Conservation (phyloP, 768 basidiomycete species). For the Exidia glandulosa region DNA sequence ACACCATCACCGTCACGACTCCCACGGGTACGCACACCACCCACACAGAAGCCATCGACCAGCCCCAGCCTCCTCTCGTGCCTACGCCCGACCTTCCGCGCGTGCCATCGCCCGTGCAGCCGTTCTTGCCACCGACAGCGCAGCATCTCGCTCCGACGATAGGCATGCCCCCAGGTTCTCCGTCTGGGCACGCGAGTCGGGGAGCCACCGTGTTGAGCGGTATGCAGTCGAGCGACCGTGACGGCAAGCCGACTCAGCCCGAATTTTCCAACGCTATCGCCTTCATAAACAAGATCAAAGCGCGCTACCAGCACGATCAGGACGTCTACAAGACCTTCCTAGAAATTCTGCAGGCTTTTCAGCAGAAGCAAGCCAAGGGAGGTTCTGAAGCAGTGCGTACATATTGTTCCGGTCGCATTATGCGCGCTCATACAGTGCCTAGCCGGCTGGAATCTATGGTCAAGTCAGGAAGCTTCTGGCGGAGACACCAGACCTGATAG, state of each 20-base stretch:
- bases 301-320: conserved; percentile 65
- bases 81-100: background rate
- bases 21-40: background rate
- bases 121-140: background rate
- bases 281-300: conserved; percentile 95
- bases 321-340: conserved; percentile 77
- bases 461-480: conserved; percentile 63
- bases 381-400: background rate
- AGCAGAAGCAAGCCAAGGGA: conserved; percentile 33
- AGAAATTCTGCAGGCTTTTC: conserved; percentile 59
- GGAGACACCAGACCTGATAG: conserved; percentile 61
- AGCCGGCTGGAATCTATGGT: conserved; percentile 54
- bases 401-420: too few species aligned
- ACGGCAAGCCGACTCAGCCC: background rate
- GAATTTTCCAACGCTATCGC: conserved; percentile 63
- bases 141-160: background rate
- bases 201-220: background rate
- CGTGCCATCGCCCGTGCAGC: background rate
- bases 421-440: too few species aligned
- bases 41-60: background rate
- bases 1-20: background rate
- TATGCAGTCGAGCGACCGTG: background rate
- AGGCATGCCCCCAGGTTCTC: background rate
- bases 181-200: background rate
- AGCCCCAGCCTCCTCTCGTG: background rate